Evolutionary conservation across 225 moss, liverwort and hornwort species (phyloP).

Genomic region (Climacium dendroides): DNA sequence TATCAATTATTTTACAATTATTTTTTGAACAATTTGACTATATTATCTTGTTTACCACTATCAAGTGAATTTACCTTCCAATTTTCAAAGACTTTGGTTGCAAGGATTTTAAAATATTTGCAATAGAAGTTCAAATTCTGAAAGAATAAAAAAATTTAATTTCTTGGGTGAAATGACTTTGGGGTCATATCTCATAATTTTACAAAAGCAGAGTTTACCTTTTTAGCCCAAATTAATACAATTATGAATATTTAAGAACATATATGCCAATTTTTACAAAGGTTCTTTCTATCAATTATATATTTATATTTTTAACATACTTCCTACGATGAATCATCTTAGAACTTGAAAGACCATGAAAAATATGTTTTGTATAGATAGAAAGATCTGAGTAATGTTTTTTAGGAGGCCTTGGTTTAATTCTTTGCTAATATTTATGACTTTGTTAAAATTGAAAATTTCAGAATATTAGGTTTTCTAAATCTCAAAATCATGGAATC

Average conservation of each 20-base stretch:
- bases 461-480: not conserved
- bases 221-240: not conserved
- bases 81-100: not conserved
- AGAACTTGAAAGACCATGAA: too few species aligned
- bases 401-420: rapidly evolving
- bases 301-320: too few species aligned
- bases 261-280: not conserved
- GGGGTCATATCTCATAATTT: not conserved
- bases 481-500: not conserved
- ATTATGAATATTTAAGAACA: too few species aligned
- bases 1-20: too few species aligned
- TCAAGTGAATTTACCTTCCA: not conserved
- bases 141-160: not conserved
- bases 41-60: too few species aligned
- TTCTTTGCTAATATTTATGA: not conserved
- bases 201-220: not conserved
- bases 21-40: too few species aligned
- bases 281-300: too few species aligned
- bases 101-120: not conserved
- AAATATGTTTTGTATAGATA: too few species aligned
- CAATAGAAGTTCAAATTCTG: not conserved
- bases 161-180: rapidly evolving
- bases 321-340: too few species aligned
- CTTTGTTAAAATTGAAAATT: not conserved
- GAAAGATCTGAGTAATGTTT: not conserved